Evolutionary conservation across 176 grass and related monocot species (phyloP).

Genomic region (Puya raimondii): DNA sequence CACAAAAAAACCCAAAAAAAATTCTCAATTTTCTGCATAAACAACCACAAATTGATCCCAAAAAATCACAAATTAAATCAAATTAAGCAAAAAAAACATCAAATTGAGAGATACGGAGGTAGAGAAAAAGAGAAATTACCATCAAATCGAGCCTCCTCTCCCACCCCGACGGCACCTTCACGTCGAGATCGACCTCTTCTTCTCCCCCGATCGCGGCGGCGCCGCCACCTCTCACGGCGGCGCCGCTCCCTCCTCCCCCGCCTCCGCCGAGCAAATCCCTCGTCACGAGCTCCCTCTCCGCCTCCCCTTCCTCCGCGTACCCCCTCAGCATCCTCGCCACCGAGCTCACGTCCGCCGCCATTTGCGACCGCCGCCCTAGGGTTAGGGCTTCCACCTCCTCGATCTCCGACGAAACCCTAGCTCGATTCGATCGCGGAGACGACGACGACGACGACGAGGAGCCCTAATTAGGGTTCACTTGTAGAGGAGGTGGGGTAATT

Average conservation of each 20-base stretch:
- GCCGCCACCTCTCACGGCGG: conserved; percentile 19
- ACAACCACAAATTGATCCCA: not conserved
- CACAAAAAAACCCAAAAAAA: no score
- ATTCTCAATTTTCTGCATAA: not conserved
- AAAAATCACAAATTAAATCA: not conserved
- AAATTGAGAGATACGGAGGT: not conserved
- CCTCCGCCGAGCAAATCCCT: conserved; percentile 48
- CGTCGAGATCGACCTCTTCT: conserved; percentile 41
- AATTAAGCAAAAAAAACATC: not conserved
- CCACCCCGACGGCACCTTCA: conserved; percentile 36
- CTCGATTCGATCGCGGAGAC: no score
- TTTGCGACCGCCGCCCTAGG: not conserved
- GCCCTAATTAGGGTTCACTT: no score
- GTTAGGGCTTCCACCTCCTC: not conserved
- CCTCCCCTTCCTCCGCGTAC: conserved; percentile 13
- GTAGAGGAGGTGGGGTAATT: no score
- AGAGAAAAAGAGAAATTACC: conserved; percentile 19
- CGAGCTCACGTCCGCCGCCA: conserved; percentile 42
- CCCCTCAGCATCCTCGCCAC: conserved; percentile 37
- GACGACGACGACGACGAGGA: no score
- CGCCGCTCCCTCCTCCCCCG: not conserved
- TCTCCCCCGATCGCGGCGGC: conserved; percentile 10
- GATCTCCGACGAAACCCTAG: no score
- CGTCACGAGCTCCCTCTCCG: conserved; percentile 38
- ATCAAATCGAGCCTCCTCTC: conserved; percentile 43